A percentile compares a stretch with the other conserved stretches of the same genome.
These are phyloP conservation scores for Saturnispora dispora DNA, from an alignment of 805 yeast genomes.

Conservation along the genomic window DNA sequence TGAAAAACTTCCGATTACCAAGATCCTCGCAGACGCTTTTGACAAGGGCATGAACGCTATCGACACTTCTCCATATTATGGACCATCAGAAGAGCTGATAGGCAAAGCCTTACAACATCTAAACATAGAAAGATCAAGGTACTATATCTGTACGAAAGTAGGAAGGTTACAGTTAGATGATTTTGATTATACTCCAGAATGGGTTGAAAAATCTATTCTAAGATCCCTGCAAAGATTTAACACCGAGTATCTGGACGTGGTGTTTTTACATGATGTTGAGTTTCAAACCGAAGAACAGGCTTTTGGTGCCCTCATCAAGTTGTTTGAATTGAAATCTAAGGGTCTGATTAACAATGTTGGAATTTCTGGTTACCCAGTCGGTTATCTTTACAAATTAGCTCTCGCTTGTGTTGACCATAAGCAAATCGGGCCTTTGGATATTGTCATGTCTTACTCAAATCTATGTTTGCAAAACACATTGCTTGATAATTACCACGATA, in stretches of 20 bases:
- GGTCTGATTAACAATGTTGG: constrained; percentile 65
- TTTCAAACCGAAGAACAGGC: constrained; percentile 52
- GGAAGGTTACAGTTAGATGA: constrained; percentile 63
- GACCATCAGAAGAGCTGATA: constrained; percentile 69
- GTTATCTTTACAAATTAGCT: constrained; percentile 50
- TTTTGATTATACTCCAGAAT: constrained; percentile 62
- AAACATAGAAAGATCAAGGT: constrained; percentile 46
- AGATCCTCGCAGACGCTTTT: constrained; percentile 53
- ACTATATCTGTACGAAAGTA: constrained; percentile 75
- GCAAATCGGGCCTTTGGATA: constrained; percentile 59
- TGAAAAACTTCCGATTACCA: constrained; percentile 43
- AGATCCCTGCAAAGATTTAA: constrained; percentile 60
- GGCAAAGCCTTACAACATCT: constrained; percentile 52
- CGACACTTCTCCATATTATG: constrained; percentile 92
- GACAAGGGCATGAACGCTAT: constrained; percentile 62
- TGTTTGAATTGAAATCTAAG: constrained; percentile 49
- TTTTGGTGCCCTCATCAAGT: constrained; percentile 52
- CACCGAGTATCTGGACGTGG: constrained; percentile 67
- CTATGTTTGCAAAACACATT: constrained; percentile 70
- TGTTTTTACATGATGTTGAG: constrained; percentile 85
- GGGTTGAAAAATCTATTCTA: constrained; percentile 51
- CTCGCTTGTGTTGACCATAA: constrained; percentile 25
- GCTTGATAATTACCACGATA: constrained; percentile 38
- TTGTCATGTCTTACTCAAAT: constrained; percentile 69
- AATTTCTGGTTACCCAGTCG: constrained; percentile 80